Conservation (phyloP, 345 rosid genomes). For the Boechera stricta region DNA sequence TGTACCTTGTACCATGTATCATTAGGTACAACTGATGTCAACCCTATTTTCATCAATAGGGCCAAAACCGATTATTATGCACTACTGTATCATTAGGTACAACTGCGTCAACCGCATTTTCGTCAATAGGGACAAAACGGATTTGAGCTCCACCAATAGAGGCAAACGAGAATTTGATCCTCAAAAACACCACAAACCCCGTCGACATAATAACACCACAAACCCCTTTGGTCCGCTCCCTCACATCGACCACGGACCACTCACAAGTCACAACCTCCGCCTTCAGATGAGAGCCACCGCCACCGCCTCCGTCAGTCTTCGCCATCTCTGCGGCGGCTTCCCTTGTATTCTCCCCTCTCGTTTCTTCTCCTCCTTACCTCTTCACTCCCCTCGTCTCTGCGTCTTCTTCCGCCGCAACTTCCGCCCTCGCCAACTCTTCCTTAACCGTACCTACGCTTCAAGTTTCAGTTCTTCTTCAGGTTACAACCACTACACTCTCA, state of each 20-base stretch:
- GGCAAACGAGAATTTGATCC: too few relatives aligned
- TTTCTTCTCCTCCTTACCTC: constrained; percentile 25
- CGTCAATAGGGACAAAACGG: too few relatives aligned
- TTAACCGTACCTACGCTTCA: constrained; percentile 22
- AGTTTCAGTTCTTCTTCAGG: constrained; percentile 20
- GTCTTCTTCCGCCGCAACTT: constrained; percentile 41
- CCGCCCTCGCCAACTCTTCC: constrained; percentile 43
- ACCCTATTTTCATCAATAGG: too few relatives aligned
- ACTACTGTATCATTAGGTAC: too few relatives aligned
- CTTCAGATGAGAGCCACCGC: constrained; percentile 36
- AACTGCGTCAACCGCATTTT: too few relatives aligned
- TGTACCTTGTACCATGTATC: too few relatives aligned
- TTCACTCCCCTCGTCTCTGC: constrained; percentile 21
- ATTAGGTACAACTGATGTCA: too few relatives aligned
- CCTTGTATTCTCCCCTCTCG: constrained; percentile 34
- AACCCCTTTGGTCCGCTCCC: background rate
- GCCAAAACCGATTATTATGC: too few relatives aligned
- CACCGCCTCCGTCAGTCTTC: constrained; percentile 26
- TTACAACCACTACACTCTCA: constrained; percentile 2
- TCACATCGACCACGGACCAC: constrained; percentile 16
- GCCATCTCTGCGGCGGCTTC: constrained; percentile 36
- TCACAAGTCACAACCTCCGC: constrained; percentile 16
- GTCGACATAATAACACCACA: background rate
- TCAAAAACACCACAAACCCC: too few relatives aligned
- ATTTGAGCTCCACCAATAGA: too few relatives aligned